Base-by-base conservation (phyloP, 495 filamentous ascomycete genomes). In the Podospora bellae-mahoneyi region DNA sequence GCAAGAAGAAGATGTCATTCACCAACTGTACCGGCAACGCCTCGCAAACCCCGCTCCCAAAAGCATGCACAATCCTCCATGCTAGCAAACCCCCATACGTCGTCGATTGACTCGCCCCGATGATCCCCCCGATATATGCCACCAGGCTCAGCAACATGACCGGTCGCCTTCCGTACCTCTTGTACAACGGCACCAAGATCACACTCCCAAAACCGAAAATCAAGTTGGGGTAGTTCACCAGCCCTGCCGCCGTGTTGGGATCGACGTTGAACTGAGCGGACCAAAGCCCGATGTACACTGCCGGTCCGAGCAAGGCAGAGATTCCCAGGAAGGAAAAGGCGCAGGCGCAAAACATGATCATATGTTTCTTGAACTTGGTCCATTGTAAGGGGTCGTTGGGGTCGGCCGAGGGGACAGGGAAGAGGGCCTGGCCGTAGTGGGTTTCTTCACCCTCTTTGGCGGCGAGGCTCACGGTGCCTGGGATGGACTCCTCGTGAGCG, bases 1-100 rank as follows among this genome's bases (percentile, higher is more conserved):
- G 87, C 1, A 90, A 75, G 77, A 90, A 90, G 75, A 88, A 87
- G 64, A 89, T 85, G 67, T 90, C 88, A 15, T 86, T 83, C 66
- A 90, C 90, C 26, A 91, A 81, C 65, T 87, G 83, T 0, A 87
- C 87, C 60, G 86, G 84, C 3, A 89, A 78, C 1, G 86, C 88
- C 76, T 90, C 82, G 32, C 81, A 79, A 15, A 83, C 79, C 2
- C 82, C 88, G 32, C 86, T 86, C 13, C 86, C 88, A 64, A 91
- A 81, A 1, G 85, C 86, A 70, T 89, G 88, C 13, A 91, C 74
- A 9, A 88, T 79, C 66, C 84, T 81, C 30, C 86, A 85, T 1
- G 84, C 87, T 86, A 90, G 88, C 64, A 89, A 85, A 59, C 69
- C 76, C 10, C 32, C 23, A 60, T 72, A 79, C 16, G 66, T 69